Evolutionary conservation across 2,329 filamentous ascomycete species (phyloP).

Genomic region (Meredithiella fracta): DNA sequence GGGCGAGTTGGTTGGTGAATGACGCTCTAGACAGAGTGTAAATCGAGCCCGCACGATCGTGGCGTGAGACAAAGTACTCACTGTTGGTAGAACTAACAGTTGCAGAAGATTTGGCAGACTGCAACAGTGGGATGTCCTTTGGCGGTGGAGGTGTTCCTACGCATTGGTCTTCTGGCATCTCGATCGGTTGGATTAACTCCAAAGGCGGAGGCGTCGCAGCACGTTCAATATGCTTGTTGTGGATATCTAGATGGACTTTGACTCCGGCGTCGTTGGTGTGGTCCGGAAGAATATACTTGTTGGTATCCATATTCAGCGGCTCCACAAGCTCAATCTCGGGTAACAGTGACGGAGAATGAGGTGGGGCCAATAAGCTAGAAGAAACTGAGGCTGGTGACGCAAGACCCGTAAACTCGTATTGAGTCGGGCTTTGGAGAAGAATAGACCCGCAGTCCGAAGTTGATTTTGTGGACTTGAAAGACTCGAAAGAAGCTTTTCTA

Average conservation of each 20-base stretch:
- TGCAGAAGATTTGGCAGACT: conserved; percentile 12
- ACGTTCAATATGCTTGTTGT: conserved; percentile 41
- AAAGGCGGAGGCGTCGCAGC: conserved; percentile 26
- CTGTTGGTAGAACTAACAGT: conserved; percentile 1
- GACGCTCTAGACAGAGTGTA: conserved; percentile 86
- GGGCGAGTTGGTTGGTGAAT: conserved; percentile 82
- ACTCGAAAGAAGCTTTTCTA: conserved; percentile 11
- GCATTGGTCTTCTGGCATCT: neutral
- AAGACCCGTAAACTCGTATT: conserved; percentile 15
- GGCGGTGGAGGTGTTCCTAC: conserved; percentile 18
- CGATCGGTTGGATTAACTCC: conserved; percentile 22
- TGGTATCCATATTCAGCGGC: conserved; percentile 48
- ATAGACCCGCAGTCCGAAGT: conserved; percentile 16
- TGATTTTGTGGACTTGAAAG: conserved; percentile 15
- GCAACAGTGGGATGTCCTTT: conserved; percentile 35
- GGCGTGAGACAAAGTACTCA: conserved; percentile 48
- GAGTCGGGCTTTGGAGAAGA: conserved; percentile 17
- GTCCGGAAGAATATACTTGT: conserved; percentile 60
- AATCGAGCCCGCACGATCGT: conserved; percentile 64
- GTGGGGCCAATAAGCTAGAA: conserved; percentile 16
- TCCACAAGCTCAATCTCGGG: conserved; percentile 36
- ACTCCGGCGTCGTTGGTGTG: conserved; percentile 51
- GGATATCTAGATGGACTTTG: conserved; percentile 42
- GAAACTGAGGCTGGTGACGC: conserved; percentile 9
- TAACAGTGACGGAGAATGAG: conserved; percentile 23